Base-by-base conservation (phyloP, 2,329 filamentous ascomycete species). In the Lachnellula suecica region DNA sequence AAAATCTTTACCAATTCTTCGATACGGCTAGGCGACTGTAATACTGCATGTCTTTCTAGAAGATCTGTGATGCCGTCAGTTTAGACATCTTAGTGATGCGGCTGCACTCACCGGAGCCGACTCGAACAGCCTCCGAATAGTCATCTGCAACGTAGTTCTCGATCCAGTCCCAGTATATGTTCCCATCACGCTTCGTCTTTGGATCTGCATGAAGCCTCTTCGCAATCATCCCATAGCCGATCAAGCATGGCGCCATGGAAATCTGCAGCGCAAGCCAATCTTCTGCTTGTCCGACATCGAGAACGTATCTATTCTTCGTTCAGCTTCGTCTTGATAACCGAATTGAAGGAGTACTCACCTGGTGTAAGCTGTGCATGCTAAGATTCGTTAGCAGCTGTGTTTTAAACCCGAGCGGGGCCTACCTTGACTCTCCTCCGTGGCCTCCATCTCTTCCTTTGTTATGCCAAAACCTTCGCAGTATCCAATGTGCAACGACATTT, bases 121-220 rank as follows among this genome's bases (percentile, higher is more conserved):
- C 77, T 58, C 75, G 76, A 49, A 95, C 88, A 5, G 89, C 89
- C 56, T 84, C 77, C 1, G 77, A 72, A 60, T 96, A 97, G 67
- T 94, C 89, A 1, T 89, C 85, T 2, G 85, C 88, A 15, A 88
- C 82, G 66, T 97, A 97, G 65, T 90, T 95, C 66, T 92, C 78
- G 59, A 97, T 90, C 93, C 93, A 97, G 42, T 84, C 81, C 87
- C 88, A 94, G 73, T 96, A 97, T 17, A 73, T 77, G 67, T 93
- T 95, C 0, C 76, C 82, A 11, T 87, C 76, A 35, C 78, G 77
- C 56, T 75, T 75, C 31, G 84, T 87, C n/a, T 74, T 75, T 44
- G 79, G 72, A 56, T 88, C 84, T 13, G 75, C 75, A 61, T 84
- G 78, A 3, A 96, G 76, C 63, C 89, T 81, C 63, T 79, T 78